Base-by-base conservation (phyloP, 257 asterid species). In the Phtheirospermum japonicum region DNA sequence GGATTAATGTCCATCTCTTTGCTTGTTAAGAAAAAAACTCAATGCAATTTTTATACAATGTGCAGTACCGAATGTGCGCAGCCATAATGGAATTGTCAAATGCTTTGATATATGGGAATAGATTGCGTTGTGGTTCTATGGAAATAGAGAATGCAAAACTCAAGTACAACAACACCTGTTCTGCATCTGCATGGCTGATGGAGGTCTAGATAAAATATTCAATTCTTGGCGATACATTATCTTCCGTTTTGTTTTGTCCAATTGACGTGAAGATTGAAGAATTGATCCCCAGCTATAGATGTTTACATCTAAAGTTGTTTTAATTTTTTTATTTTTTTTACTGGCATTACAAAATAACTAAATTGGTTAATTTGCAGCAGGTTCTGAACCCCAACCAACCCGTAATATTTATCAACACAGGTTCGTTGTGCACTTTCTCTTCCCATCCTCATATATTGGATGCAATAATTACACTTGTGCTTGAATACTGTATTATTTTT, bases 31-130 rank as follows among this genome's bases (percentile, higher is more conserved):
- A 51, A 59, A 51, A 28, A 50, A 59, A 55, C 62, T 71, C 26
- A 60, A 70, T 71, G 59, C 63, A 67, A 31, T 10, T 51, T n/a
- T 63, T 71, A 71, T 73, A 58, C 72, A 57, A 69, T 65, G 16
- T 84, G 91, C 95, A 92, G 99, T 92, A 92, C 82, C 96, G 96
- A 19, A 92, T 92, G 99, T 86, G 96, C 63, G 79, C 87, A 59
- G 82, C 79, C 70, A 83, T 92, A 66, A 92, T 92, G 99, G 94
- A 83, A 73, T 73, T 92, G 62, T 92, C 99, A 70, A 92, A 92
- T 87, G 84, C 91, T 48, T 74, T 92, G 75, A 89, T 92, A 73
- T 92, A 92, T 76, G 97, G 90, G 58, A 80, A 92, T 75, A 83
- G 96, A 74, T 72, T 92, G 73, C 80, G 83, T 8, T 92, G 97